Evolutionary conservation across 2,329 filamentous ascomycete species (phyloP).

Genomic region (Fusarium torulosum): DNA sequence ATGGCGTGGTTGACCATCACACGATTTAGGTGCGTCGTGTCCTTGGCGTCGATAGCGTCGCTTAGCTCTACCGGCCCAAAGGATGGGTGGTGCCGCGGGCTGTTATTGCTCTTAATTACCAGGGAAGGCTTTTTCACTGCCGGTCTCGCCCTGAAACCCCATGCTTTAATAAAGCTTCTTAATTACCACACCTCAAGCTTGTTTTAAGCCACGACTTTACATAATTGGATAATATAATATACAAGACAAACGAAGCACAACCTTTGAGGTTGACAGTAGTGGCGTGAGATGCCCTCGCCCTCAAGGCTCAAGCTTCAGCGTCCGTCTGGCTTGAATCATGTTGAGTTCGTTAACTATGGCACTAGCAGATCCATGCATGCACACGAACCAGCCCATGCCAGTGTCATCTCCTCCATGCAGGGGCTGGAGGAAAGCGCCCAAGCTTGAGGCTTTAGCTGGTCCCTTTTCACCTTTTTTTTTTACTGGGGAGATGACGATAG

Average conservation of each 20-base stretch:
- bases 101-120: too few species aligned
- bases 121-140: too few species aligned
- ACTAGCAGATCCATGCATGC: slow-evolving; percentile 19
- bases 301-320: not conserved
- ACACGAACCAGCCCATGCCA: not conserved
- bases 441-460: not conserved
- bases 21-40: not conserved
- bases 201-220: not conserved
- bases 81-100: not conserved
- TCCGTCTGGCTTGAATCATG: slow-evolving; percentile 10
- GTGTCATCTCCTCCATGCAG: slow-evolving; percentile 9
- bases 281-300: not conserved
- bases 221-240: not conserved
- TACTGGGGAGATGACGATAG: slow-evolving; percentile 15
- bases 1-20: not conserved
- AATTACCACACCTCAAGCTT: not conserved
- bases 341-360: not conserved
- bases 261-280: not conserved
- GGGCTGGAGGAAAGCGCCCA: not conserved
- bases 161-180: not conserved
- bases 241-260: not conserved
- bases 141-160: not conserved
- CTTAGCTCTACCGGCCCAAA: slow-evolving; percentile 10
- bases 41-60: not conserved
- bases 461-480: too few species aligned